phyloP scores from a whole-genome alignment of 1,284 basidiomycete species.

The Ganoderma leucocontextum region DNA sequence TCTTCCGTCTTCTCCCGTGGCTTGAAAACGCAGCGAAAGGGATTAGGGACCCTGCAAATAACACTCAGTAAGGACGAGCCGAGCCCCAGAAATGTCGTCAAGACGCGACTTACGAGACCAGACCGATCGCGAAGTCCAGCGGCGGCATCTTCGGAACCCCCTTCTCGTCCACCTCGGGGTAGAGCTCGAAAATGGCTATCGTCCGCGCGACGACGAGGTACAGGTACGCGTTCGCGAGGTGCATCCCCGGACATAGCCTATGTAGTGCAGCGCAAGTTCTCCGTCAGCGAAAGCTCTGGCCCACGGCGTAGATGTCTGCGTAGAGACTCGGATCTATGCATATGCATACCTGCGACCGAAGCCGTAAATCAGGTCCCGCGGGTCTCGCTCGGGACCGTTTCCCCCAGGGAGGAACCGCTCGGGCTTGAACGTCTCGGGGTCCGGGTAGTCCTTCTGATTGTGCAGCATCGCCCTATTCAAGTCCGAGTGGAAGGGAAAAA shows the following conservation, averaged over 20 bases:
- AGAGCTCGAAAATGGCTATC: constrained; percentile 35
- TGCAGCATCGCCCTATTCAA: constrained; percentile 19
- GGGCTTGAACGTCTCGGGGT: constrained; percentile 19
- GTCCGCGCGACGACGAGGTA: constrained; percentile 37
- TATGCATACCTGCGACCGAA: constrained; percentile 13
- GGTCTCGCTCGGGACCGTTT: constrained; percentile 5
- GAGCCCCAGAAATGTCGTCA: not conserved
- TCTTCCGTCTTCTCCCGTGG: constrained; percentile 7
- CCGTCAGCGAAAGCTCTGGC: not conserved
- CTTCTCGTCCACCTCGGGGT: constrained; percentile 1
- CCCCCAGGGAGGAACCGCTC: constrained; percentile 14
- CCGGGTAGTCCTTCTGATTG: constrained; percentile 14
- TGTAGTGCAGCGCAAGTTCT: not conserved
- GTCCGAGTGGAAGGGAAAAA: not conserved
- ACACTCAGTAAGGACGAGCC: constrained; percentile 4
- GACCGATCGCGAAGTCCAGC: not conserved
- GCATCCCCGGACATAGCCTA: constrained; percentile 38
- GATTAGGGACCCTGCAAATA: not conserved
- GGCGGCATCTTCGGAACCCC: not conserved
- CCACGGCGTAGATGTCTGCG: too few species aligned
- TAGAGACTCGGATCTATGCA: too few species aligned
- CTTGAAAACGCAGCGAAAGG: constrained; percentile 1
- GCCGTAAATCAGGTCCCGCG: constrained; percentile 13
- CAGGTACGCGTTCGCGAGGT: constrained; percentile 36
- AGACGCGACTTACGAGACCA: not conserved